Evolutionary conservation across 2,329 filamentous ascomycete species (phyloP).

Genomic region (Aspergillus sp.): DNA sequence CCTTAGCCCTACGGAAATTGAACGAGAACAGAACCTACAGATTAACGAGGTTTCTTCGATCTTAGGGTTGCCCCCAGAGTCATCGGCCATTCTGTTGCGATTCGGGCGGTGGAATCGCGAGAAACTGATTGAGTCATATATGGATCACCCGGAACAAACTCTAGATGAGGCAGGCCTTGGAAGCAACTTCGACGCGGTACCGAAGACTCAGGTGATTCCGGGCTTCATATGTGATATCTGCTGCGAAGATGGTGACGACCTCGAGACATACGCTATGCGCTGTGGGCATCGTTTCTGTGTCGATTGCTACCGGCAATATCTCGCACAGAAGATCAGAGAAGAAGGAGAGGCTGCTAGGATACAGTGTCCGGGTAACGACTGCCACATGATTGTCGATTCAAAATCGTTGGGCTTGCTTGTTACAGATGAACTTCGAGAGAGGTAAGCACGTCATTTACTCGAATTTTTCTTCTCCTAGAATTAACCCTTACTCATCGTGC

Average conservation of each 20-base stretch:
- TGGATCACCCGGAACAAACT: slow-evolving; percentile 79
- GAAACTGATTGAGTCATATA: slow-evolving; percentile 89
- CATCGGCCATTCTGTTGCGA: slow-evolving; percentile 84
- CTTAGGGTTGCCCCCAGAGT: slow-evolving; percentile 82
- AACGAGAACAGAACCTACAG: slow-evolving; percentile 79
- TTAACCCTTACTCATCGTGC: slow-evolving; percentile 8
- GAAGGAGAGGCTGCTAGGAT: slow-evolving; percentile 95
- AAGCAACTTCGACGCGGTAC: slow-evolving; percentile 59
- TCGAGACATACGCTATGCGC: slow-evolving; percentile 89
- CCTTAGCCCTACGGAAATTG: slow-evolving; percentile 75
- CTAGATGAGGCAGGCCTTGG: slow-evolving; percentile 83
- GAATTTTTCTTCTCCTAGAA: neutral
- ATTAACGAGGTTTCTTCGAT: slow-evolving; percentile 90
- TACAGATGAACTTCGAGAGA: slow-evolving; percentile 55
- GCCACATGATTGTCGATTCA: slow-evolving; percentile 87
- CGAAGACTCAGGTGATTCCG: slow-evolving; percentile 67
- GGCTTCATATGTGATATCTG: slow-evolving; percentile 95
- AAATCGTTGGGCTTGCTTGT: slow-evolving; percentile 79
- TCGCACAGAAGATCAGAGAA: slow-evolving; percentile 88
- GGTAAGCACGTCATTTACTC: slow-evolving; percentile 40
- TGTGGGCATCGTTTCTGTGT: slow-evolving; percentile 93
- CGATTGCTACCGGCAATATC: slow-evolving; percentile 87
- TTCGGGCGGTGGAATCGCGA: slow-evolving; percentile 97
- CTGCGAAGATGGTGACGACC: slow-evolving; percentile 77
- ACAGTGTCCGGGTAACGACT: slow-evolving; percentile 85